Conservation (phyloP, 495 filamentous ascomycete species). For the Penicillium coprophilum region DNA sequence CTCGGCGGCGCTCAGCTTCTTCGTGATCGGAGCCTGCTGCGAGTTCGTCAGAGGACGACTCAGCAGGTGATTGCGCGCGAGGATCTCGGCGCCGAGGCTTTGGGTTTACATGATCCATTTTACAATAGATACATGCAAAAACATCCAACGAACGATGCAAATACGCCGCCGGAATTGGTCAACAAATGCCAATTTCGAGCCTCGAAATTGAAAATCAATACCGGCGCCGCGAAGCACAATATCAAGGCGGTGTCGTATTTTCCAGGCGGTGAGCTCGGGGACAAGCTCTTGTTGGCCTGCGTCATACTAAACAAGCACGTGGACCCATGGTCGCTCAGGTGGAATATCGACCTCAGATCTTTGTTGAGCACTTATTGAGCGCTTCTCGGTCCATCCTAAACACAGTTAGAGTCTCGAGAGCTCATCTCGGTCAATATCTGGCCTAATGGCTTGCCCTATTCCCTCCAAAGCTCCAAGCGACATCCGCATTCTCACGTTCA, state of each 20-base stretch:
- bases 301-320: slow-evolving; percentile 6
- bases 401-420: neutral
- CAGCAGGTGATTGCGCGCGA: slow-evolving; percentile 36
- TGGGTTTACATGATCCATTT: slow-evolving; percentile 37
- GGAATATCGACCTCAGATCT: neutral
- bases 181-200: neutral
- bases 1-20: slow-evolving; percentile 40
- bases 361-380: neutral
- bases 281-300: neutral
- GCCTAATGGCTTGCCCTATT: slow-evolving; percentile 22
- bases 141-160: slow-evolving; percentile 11
- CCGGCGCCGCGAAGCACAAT: slow-evolving; percentile 16
- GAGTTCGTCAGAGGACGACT: slow-evolving; percentile 56
- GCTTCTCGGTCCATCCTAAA: neutral
- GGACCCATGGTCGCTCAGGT: neutral
- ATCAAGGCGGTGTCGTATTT: slow-evolving; percentile 14
- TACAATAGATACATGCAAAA: slow-evolving; percentile 4
- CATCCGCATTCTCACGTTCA: slow-evolving; percentile 80
- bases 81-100: slow-evolving; percentile 56
- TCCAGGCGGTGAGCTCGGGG: slow-evolving; percentile 2
- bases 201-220: slow-evolving; percentile 15
- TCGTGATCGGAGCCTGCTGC: slow-evolving; percentile 45
- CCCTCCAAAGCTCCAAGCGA: slow-evolving; percentile 29
- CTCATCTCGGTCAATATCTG: neutral
- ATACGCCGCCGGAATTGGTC: slow-evolving; percentile 14